Conservation (phyloP, 768 basidiomycete species). For the Boletus reticulatus region DNA sequence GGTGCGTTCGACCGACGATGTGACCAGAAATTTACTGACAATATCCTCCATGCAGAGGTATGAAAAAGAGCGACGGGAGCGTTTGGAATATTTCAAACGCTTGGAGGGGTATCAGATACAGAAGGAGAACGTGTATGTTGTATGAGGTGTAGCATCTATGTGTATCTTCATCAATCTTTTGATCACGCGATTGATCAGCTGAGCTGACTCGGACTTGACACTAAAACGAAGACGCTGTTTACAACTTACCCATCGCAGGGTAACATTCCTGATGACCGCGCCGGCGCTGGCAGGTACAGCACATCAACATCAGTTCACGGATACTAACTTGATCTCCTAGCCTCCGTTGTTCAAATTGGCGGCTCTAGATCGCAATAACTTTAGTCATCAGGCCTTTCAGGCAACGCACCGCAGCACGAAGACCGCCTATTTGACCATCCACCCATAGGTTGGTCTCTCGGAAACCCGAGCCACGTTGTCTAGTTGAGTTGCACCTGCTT, state of each 20-base stretch:
- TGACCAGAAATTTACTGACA: background rate
- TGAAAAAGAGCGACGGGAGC: constrained; percentile 46
- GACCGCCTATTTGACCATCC: background rate
- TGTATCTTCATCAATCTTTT: constrained; percentile 10
- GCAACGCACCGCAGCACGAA: too few relatives aligned
- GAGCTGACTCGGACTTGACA: too few relatives aligned
- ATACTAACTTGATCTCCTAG: too few relatives aligned
- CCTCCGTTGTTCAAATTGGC: too few relatives aligned
- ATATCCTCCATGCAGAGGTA: constrained; percentile 30
- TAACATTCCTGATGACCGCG: too few relatives aligned
- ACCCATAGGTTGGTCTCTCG: background rate
- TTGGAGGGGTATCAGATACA: constrained; percentile 52
- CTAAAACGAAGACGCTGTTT: too few relatives aligned
- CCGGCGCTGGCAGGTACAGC: too few relatives aligned
- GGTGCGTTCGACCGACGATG: constrained; percentile 10
- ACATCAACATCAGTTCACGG: too few relatives aligned
- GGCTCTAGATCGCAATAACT: background rate
- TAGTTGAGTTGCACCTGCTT: too few relatives aligned
- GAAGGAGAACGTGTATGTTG: constrained; percentile 58
- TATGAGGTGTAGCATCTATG: constrained; percentile 35
- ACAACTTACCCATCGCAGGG: too few relatives aligned
- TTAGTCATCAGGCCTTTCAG: background rate
- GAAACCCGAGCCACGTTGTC: background rate
- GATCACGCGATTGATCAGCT: too few relatives aligned
- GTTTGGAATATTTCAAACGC: constrained; percentile 52